Evolutionary conservation across 257 asterid genomes (phyloP).

Genomic region (Striga asiatica): DNA sequence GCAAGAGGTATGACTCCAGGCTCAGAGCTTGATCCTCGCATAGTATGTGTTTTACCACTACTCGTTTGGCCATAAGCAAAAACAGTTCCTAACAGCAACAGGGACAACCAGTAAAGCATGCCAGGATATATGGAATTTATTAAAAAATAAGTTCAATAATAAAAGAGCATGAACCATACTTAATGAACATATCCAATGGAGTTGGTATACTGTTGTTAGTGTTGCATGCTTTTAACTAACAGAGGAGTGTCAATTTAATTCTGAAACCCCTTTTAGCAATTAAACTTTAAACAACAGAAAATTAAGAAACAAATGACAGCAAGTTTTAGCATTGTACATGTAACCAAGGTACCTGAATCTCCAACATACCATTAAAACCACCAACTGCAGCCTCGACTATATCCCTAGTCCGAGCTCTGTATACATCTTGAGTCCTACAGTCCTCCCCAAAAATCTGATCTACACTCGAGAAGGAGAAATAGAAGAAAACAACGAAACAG

Average conservation of each 20-base stretch:
- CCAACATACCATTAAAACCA: slow-evolving; percentile 68
- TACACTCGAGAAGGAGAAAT: slow-evolving; percentile 4
- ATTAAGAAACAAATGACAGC: background rate
- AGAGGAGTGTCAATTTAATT: too few relatives aligned
- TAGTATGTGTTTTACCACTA: slow-evolving; percentile 91
- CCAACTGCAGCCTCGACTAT: slow-evolving; percentile 71
- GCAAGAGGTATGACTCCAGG: slow-evolving; percentile 93
- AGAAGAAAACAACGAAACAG: background rate
- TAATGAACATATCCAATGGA: too few relatives aligned
- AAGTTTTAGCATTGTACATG: background rate
- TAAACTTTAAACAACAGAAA: too few relatives aligned
- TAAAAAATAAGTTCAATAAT: background rate
- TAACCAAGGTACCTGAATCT: background rate
- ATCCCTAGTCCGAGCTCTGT: slow-evolving; percentile 53
- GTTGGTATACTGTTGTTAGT: too few relatives aligned
- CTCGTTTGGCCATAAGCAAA: slow-evolving; percentile 99
- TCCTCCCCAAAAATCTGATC: slow-evolving; percentile 65
- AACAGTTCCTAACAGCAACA: slow-evolving; percentile 60
- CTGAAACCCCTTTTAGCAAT: too few relatives aligned
- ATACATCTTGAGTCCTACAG: slow-evolving; percentile 55
- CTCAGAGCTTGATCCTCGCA: slow-evolving; percentile 84
- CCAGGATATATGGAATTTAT: background rate
- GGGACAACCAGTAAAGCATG: slow-evolving; percentile 10
- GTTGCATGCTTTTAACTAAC: too few relatives aligned
- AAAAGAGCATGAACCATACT: background rate